phyloP scores from a whole-genome alignment of 495 filamentous ascomycete genomes.

The Tuber umbilicatum region DNA sequence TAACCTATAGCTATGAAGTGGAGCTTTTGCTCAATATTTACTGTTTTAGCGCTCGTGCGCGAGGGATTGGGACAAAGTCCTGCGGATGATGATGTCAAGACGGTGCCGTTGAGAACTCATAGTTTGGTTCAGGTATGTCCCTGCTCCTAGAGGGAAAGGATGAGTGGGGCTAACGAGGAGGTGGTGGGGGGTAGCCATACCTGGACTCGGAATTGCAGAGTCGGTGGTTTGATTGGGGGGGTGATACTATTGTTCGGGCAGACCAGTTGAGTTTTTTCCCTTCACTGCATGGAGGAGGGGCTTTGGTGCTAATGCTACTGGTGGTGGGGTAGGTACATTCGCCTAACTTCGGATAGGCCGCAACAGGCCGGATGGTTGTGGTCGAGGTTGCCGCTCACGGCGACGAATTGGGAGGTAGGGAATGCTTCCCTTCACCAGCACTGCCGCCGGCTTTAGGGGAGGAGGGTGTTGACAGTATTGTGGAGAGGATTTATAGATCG shows the following conservation, averaged over 20 bases:
- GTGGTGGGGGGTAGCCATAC: conserved; percentile 63
- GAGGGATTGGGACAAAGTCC: conserved; percentile 21
- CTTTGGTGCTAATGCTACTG: neutral
- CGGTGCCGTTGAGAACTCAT: conserved; percentile 65
- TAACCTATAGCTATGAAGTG: neutral
- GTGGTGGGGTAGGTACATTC: conserved; percentile 62
- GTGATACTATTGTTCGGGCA: conserved; percentile 84
- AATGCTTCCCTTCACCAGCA: conserved; percentile 27
- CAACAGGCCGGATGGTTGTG: conserved; percentile 90
- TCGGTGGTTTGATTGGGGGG: conserved; percentile 99
- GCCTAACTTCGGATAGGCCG: conserved; percentile 80
- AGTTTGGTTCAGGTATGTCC: conserved; percentile 55
- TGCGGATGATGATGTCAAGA: conserved; percentile 34
- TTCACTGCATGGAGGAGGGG: neutral
- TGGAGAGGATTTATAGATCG: conserved; percentile 54
- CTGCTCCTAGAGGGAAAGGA: conserved; percentile 6
- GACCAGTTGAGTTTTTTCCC: conserved; percentile 61
- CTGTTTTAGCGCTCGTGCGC: neutral
- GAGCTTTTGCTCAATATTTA: conserved; percentile 3
- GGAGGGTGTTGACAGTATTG: neutral
- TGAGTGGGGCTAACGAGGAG: conserved; percentile 9
- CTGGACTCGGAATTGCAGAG: conserved; percentile 97
- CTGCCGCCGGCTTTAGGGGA: neutral
- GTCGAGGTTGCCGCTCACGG: conserved; percentile 87
- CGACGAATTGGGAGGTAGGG: conserved; percentile 93